A percentile compares a stretch with the other conserved stretches of the same genome.
Evolutionary conservation across 805 yeast genomes (phyloP).

Genomic region (Candida nonsorbophila): DNA sequence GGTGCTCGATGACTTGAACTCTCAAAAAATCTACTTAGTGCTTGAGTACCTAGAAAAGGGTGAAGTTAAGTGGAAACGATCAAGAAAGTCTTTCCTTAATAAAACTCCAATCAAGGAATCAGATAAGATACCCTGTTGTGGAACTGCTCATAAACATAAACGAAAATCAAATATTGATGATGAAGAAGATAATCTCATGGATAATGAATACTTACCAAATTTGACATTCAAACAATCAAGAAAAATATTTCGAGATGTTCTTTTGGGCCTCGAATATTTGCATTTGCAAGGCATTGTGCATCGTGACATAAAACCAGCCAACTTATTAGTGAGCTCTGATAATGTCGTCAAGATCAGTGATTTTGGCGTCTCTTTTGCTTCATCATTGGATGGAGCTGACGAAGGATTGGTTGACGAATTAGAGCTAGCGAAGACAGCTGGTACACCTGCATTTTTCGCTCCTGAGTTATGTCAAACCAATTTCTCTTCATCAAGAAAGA

Average conservation of each 20-base stretch:
- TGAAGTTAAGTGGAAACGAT: constrained; percentile 74
- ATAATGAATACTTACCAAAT: constrained; percentile 45
- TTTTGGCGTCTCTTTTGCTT: constrained; percentile 88
- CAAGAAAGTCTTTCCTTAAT: constrained; percentile 4
- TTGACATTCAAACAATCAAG: constrained; percentile 64
- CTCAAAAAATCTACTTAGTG: constrained; percentile 84
- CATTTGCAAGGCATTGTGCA: constrained; percentile 90
- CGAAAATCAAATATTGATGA: constrained; percentile 10
- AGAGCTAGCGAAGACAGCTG: constrained; percentile 93
- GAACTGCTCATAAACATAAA: constrained; percentile 7
- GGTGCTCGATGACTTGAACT: constrained; percentile 78
- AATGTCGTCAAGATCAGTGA: constrained; percentile 88
- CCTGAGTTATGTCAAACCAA: constrained; percentile 82
- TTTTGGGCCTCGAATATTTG: constrained; percentile 82
- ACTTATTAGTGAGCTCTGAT: constrained; percentile 64
- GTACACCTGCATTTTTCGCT: constrained; percentile 95
- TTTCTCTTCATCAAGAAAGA: constrained; percentile 15
- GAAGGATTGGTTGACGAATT: constrained; percentile 49
- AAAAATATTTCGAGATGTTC: constrained; percentile 73
- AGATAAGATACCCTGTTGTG: constrained; percentile 42
- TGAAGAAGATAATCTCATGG: constrained; percentile 15
- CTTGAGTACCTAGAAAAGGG: constrained; percentile 88
- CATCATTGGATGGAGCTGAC: constrained; percentile 37
- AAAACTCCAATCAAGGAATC: neutral
- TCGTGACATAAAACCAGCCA: constrained; percentile 95